phyloP scores from a whole-genome alignment of 2,329 filamentous ascomycete species.

The Calonectria leucothoes region DNA sequence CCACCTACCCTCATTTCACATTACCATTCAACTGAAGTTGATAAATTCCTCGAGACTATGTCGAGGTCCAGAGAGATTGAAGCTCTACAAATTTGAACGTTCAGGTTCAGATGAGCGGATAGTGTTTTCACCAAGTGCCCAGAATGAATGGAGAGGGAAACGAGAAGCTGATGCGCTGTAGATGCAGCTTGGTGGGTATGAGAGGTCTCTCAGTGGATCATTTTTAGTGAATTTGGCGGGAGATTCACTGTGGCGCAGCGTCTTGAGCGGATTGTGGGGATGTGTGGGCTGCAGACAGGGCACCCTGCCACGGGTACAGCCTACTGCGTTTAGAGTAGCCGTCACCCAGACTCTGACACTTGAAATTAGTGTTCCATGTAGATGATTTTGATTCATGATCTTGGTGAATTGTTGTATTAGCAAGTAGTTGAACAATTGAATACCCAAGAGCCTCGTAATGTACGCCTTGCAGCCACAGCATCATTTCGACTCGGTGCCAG shows the following conservation, averaged over 20 bases:
- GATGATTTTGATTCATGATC: not conserved
- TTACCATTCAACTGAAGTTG: no score
- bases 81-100: no score
- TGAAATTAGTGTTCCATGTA: not conserved
- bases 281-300: not conserved
- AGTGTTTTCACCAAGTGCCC: not conserved
- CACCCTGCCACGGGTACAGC: not conserved
- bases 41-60: no score
- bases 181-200: not conserved
- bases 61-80: no score
- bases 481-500: not conserved
- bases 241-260: not conserved
- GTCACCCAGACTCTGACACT: not conserved
- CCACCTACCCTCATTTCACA: not conserved
- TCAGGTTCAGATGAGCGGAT: fast-evolving
- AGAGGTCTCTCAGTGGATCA: not conserved
- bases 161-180: not conserved
- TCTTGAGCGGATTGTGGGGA: not conserved
- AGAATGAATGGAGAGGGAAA: not conserved
- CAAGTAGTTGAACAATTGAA: not conserved
- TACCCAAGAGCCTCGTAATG: not conserved
- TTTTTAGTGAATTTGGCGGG: not conserved
- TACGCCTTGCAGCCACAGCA: not conserved
- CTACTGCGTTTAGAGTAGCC: no score
- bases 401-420: not conserved